Percentiles rank a stretch among this genome's conserved stretches.
phyloP scores from a whole-genome alignment of 495 filamentous ascomycete species.

The Acidomyces sp. region DNA sequence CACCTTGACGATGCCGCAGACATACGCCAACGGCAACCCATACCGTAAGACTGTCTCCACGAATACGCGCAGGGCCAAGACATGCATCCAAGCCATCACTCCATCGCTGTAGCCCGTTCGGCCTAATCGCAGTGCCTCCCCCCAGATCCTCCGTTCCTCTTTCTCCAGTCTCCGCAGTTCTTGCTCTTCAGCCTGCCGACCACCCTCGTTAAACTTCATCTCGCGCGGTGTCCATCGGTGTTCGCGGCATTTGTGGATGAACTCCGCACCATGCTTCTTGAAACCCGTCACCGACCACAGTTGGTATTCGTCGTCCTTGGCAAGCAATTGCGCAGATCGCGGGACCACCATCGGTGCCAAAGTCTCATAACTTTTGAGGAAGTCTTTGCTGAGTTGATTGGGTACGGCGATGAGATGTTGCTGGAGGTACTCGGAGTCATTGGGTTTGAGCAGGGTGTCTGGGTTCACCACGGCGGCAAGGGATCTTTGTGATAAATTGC shows the following conservation, averaged over 20 bases:
- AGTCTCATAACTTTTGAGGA: conserved; percentile 77
- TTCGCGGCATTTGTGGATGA: conserved; percentile 77
- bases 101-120: conserved; percentile 84
- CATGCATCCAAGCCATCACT: conserved; percentile 90
- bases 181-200: conserved; percentile 69
- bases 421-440: conserved; percentile 83
- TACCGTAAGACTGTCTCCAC: conserved; percentile 94
- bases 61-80: conserved; percentile 81
- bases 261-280: conserved; percentile 77
- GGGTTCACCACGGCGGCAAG: conserved; percentile 79
- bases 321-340: conserved; percentile 62
- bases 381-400: conserved; percentile 63
- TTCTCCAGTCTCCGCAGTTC: conserved; percentile 67
- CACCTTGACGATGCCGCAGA: conserved; percentile 74
- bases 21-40: conserved; percentile 77
- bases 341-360: conserved; percentile 77
- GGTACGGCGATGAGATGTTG: conserved; percentile 88
- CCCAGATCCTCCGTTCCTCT: conserved; percentile 78
- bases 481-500: conserved; percentile 87
- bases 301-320: conserved; percentile 73
- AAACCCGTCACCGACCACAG: conserved; percentile 84
- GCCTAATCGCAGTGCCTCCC: conserved; percentile 74
- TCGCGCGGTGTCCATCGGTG: conserved; percentile 88
- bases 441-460: conserved; percentile 52
- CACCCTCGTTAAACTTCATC: conserved; percentile 82